phyloP scores from a whole-genome alignment of 352 stramenopile genomes.

The Globisporangium megalacanthum region DNA sequence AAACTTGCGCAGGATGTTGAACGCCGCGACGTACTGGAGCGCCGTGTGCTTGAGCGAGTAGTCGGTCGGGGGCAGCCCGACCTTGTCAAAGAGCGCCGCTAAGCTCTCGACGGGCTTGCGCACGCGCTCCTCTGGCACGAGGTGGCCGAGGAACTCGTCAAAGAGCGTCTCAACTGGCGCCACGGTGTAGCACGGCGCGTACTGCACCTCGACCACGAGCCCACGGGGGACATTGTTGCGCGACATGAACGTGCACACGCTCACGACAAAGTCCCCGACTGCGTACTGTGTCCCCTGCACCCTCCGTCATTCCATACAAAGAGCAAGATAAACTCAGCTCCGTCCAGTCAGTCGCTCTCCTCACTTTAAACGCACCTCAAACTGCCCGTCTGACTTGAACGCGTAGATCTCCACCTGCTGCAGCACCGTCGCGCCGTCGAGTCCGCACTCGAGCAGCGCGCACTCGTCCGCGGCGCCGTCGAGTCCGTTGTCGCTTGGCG shows the following conservation, averaged over 20 bases:
- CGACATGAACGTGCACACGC: conserved; percentile 85
- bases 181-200: conserved; percentile 75
- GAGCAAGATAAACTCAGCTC: not conserved
- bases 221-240: conserved; percentile 76
- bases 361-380: conserved; percentile 38
- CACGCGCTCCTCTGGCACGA: conserved; percentile 58
- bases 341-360: no score
- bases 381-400: conserved; percentile 85
- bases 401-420: conserved; percentile 88
- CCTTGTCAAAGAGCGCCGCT: conserved; percentile 63
- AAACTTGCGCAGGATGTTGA: conserved; percentile 83
- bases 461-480: conserved; percentile 71
- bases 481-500: conserved; percentile 65
- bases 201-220: conserved; percentile 82
- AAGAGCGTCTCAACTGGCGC: conserved; percentile 74
- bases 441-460: conserved; percentile 73
- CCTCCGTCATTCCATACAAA: not conserved
- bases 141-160: conserved; percentile 74
- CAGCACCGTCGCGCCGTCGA: conserved; percentile 81
- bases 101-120: conserved; percentile 76
- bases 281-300: conserved; percentile 65
- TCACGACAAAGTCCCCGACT: conserved; percentile 82
- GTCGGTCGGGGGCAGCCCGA: conserved; percentile 53
- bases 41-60: conserved; percentile 87
- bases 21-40: conserved; percentile 83